A percentile compares a stretch with the other conserved stretches of the same genome.
These are phyloP conservation scores for Neurospora tetraspora DNA, from an alignment of 495 filamentous ascomycete genomes.

Conservation along the genomic window DNA sequence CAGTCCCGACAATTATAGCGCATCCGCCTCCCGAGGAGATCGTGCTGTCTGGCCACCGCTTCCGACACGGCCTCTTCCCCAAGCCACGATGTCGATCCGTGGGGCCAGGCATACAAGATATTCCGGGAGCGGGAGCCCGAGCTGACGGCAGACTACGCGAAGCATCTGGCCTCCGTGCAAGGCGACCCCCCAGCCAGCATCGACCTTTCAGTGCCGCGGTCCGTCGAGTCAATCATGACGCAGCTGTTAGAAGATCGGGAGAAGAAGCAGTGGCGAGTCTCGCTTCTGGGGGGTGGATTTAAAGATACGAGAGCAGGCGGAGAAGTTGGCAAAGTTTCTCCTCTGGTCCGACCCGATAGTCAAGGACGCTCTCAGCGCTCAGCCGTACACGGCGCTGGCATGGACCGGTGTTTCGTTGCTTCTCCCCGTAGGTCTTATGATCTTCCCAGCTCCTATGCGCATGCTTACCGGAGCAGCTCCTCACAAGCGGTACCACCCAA, in stretches of 20 bases:
- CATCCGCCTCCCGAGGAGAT: neutral
- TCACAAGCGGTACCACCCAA: constrained; percentile 13
- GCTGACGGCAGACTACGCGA: neutral
- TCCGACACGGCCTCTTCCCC: neutral
- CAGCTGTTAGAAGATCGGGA: constrained; percentile 14
- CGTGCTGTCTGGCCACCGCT: neutral
- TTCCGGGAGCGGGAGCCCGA: neutral
- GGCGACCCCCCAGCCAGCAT: neutral
- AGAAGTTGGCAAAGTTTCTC: constrained; percentile 23
- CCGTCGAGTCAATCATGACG: constrained; percentile 8
- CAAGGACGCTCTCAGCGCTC: constrained; percentile 16
- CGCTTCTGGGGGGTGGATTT: constrained; percentile 11
- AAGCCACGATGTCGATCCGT: neutral
- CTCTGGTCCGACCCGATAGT: constrained; percentile 21
- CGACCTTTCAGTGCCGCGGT: neutral
- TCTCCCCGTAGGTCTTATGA: constrained; percentile 17
- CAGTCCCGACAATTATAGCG: neutral
- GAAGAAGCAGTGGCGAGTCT: constrained; percentile 16
- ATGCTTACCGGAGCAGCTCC: constrained; percentile 6
- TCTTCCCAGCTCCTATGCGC: neutral
- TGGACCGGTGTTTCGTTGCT: constrained; percentile 24
- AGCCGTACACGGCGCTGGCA: constrained; percentile 24
- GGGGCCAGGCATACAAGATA: neutral
- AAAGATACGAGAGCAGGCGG: constrained; percentile 17
- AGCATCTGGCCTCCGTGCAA: neutral